Conservation (phyloP, 768 basidiomycete species). For the Auricularia cornea region DNA sequence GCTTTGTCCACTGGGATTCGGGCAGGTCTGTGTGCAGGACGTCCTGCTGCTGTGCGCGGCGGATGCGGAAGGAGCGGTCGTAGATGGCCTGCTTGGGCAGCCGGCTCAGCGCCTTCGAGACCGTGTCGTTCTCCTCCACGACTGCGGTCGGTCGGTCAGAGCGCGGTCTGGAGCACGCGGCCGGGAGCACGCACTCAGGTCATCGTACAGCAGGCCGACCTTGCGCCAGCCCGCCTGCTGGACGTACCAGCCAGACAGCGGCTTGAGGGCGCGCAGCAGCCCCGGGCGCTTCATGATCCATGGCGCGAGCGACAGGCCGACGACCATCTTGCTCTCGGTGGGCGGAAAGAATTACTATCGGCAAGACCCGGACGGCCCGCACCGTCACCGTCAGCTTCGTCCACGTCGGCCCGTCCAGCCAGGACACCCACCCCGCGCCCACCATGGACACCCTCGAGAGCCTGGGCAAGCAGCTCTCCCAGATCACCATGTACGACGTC, state of each 20-base stretch:
- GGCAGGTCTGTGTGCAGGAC: constrained; percentile 73
- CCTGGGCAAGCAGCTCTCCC: constrained; percentile 66
- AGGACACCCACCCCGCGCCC: neutral
- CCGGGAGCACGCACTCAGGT: constrained; percentile 61
- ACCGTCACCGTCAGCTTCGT: neutral
- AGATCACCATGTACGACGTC: constrained; percentile 86
- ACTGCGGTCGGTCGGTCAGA: neutral
- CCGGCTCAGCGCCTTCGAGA: constrained; percentile 66
- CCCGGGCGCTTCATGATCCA: neutral
- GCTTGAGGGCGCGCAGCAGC: constrained; percentile 37
- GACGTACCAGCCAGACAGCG: constrained; percentile 78
- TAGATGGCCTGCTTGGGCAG: constrained; percentile 72
- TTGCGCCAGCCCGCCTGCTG: constrained; percentile 74
- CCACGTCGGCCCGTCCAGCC: neutral
- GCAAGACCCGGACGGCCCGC: too few species aligned
- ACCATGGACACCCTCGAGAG: constrained; percentile 74
- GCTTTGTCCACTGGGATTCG: constrained; percentile 70
- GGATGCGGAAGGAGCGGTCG: constrained; percentile 87
- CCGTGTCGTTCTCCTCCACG: neutral
- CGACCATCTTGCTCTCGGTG: too few species aligned
- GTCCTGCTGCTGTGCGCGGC: constrained; percentile 71
- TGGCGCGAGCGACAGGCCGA: neutral
- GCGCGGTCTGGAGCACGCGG: constrained; percentile 5
- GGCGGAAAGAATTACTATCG: too few species aligned
- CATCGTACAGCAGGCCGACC: constrained; percentile 88